These are phyloP conservation scores for Saccharomycopsis fodiens DNA, from an alignment of 805 yeast genomes.

Conservation along the genomic window DNA sequence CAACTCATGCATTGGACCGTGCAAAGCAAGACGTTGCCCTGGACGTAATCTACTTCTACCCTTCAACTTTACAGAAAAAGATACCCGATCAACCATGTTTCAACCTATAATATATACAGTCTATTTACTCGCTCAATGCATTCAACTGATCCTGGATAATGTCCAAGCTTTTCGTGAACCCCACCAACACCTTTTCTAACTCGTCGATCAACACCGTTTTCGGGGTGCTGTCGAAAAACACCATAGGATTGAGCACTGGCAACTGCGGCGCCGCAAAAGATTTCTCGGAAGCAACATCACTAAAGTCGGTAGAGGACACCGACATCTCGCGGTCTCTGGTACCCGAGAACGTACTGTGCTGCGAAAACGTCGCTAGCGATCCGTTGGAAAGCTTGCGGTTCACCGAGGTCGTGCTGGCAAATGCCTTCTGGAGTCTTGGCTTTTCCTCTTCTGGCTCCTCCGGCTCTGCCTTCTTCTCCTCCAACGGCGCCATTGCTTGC, in stretches of 20 bases:
- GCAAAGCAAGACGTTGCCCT: no score
- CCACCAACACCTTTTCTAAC: slow-evolving; percentile 26
- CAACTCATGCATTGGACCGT: no score
- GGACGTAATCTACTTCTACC: no score
- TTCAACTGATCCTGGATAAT: slow-evolving; percentile 21
- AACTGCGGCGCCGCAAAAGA: slow-evolving; percentile 22
- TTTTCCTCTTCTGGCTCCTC: slow-evolving; percentile 1
- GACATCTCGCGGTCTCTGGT: slow-evolving; percentile 14
- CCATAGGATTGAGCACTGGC: slow-evolving; percentile 28
- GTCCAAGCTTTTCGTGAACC: slow-evolving; percentile 23
- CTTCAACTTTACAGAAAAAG: no score
- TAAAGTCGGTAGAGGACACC: slow-evolving; percentile 7
- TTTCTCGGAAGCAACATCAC: no score
- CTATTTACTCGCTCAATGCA: slow-evolving; percentile 11
- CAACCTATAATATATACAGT: no score
- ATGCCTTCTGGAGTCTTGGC: not conserved
- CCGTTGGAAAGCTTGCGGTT: slow-evolving; percentile 1
- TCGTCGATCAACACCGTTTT: slow-evolving; percentile 27
- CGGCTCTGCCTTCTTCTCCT: slow-evolving; percentile 8
- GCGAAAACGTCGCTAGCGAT: not conserved
- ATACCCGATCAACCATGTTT: no score
- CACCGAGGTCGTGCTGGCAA: not conserved
- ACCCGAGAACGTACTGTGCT: slow-evolving; percentile 1
- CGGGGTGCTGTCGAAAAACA: slow-evolving; percentile 32
- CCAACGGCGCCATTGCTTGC: slow-evolving; percentile 16